Percentiles rank a stretch among this genome's conserved stretches.
phyloP scores from a whole-genome alignment of 2,329 filamentous ascomycete genomes.

The Grosmannia penicillata region DNA sequence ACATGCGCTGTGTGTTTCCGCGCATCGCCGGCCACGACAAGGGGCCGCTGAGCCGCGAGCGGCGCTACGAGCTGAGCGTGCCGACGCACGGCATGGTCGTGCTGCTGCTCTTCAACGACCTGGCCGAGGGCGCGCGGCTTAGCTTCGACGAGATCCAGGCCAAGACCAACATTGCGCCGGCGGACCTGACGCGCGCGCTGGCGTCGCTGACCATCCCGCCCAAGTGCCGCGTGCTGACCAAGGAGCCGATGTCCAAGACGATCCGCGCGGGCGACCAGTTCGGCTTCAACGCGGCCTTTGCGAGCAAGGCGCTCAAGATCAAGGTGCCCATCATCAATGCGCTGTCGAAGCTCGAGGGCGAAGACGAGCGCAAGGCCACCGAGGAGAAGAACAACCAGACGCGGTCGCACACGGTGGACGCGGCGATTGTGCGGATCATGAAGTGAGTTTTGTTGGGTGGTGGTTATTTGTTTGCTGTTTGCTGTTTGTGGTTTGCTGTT shows the following conservation, averaged over 20 bases:
- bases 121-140: slow-evolving; percentile 27
- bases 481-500: slow-evolving; percentile 1
- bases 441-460: slow-evolving; percentile 42
- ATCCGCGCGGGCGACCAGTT: slow-evolving; percentile 68
- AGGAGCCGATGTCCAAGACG: slow-evolving; percentile 65
- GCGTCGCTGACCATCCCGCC: slow-evolving; percentile 71
- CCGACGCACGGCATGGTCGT: slow-evolving; percentile 89
- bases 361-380: slow-evolving; percentile 52
- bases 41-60: slow-evolving; percentile 42
- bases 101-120: slow-evolving; percentile 75
- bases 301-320: slow-evolving; percentile 71
- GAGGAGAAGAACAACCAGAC: slow-evolving; percentile 64
- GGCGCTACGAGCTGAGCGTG: slow-evolving; percentile 80
- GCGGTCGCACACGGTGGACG: slow-evolving; percentile 57
- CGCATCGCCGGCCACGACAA: slow-evolving; percentile 56
- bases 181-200: slow-evolving; percentile 62
- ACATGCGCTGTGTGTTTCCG: slow-evolving; percentile 68
- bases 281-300: slow-evolving; percentile 67
- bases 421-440: slow-evolving; percentile 70
- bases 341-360: slow-evolving; percentile 71
- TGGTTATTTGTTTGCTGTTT: not conserved
- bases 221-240: slow-evolving; percentile 68
- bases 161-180: slow-evolving; percentile 60
- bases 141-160: slow-evolving; percentile 68
- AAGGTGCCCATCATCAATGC: slow-evolving; percentile 76